Conservation (phyloP, 2,329 filamentous ascomycete species). For the Hypoxylon sp. region DNA sequence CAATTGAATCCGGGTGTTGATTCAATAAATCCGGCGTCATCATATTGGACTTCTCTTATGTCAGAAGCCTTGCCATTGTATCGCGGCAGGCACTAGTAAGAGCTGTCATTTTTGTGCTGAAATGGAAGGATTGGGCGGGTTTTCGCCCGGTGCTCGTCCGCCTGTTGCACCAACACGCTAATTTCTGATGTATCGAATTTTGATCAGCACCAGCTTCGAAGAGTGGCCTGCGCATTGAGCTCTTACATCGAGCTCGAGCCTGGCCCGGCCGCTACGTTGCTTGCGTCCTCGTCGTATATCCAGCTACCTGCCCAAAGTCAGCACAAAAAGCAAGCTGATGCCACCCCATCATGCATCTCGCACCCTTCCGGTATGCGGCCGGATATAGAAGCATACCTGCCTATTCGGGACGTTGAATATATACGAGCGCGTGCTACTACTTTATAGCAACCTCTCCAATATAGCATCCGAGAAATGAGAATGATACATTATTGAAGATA, state of each 20-base stretch:
- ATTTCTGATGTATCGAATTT: too few species aligned
- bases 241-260: constrained; percentile 4
- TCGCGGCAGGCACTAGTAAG: too few species aligned
- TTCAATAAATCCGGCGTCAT: neutral
- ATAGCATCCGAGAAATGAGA: too few species aligned
- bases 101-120: too few species aligned
- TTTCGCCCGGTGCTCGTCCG: neutral
- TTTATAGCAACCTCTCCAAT: neutral
- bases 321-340: neutral
- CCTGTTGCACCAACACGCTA: neutral
- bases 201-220: too few species aligned
- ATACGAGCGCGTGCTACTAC: neutral
- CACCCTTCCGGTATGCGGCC: neutral
- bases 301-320: constrained; percentile 3
- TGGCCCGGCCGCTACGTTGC: constrained; percentile 11
- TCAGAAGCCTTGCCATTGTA: too few species aligned
- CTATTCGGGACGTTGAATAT: neutral
- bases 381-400: constrained; percentile 15
- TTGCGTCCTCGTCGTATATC: neutral
- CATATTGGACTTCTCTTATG: neutral
- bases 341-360: neutral
- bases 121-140: neutral
- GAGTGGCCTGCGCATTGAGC: too few species aligned
- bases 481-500: too few species aligned
- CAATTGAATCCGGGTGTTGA: constrained; percentile 7